Conservation (phyloP, 805 yeast species). For the Hanseniaspora occidentalis region DNA sequence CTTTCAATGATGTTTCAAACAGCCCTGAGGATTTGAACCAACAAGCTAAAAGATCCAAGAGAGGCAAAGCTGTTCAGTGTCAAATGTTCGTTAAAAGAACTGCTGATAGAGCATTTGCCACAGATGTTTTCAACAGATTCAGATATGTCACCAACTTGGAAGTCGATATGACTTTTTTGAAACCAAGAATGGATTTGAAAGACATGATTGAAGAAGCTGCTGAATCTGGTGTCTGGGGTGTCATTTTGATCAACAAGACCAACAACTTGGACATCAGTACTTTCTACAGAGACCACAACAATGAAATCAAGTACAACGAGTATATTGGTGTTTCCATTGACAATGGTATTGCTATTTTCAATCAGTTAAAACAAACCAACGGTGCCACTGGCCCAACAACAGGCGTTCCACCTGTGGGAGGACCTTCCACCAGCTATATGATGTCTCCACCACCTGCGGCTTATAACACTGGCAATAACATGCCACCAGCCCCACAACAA, state of each 20-base stretch:
- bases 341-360: constrained; percentile 41
- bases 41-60: constrained; percentile 21
- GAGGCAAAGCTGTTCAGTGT: constrained; percentile 29
- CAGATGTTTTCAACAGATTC: constrained; percentile 30
- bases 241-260: constrained; percentile 48
- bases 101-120: constrained; percentile 32
- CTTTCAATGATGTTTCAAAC: constrained; percentile 15
- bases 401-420: not conserved
- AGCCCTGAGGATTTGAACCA: constrained; percentile 7
- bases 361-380: constrained; percentile 17
- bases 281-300: constrained; percentile 55
- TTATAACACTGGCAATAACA: constrained; percentile 5
- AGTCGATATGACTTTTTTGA: constrained; percentile 31
- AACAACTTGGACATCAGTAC: constrained; percentile 54
- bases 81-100: constrained; percentile 35
- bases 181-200: constrained; percentile 30
- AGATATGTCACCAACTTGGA: constrained; percentile 27
- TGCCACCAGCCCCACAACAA: constrained; percentile 7
- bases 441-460: constrained; percentile 10
- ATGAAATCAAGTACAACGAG: constrained; percentile 74
- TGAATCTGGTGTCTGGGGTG: constrained; percentile 63
- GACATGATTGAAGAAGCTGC: constrained; percentile 65
- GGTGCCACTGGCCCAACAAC: not conserved
- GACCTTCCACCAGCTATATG: constrained; percentile 2
- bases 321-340: constrained; percentile 56